These are phyloP conservation scores for Yamadazyma scolyti DNA, from an alignment of 805 yeast species.

Conservation along the genomic window DNA sequence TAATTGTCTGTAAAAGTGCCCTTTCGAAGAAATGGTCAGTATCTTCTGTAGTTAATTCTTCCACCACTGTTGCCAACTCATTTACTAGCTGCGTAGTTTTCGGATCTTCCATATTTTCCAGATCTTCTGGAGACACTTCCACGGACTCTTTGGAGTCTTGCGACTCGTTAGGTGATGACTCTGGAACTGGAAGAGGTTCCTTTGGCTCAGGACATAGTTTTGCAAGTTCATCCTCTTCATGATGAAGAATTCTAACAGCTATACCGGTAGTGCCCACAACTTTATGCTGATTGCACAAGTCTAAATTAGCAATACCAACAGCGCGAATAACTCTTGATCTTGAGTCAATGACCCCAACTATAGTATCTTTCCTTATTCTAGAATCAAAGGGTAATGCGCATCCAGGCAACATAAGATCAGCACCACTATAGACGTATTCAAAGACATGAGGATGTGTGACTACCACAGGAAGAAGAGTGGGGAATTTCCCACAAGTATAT, in stretches of 20 bases:
- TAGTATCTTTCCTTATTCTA: slow-evolving; percentile 43
- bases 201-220: too few species aligned
- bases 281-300: slow-evolving; percentile 40
- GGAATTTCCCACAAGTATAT: slow-evolving; percentile 67
- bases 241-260: slow-evolving; percentile 73
- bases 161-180: too few species aligned
- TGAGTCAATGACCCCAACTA: slow-evolving; percentile 70
- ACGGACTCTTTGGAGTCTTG: too few species aligned
- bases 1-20: slow-evolving; percentile 67
- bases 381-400: slow-evolving; percentile 57
- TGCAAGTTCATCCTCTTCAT: slow-evolving; percentile 61
- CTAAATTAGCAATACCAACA: slow-evolving; percentile 58
- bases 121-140: slow-evolving; percentile 6
- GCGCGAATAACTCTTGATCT: slow-evolving; percentile 58
- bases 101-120: slow-evolving; percentile 1
- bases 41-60: slow-evolving; percentile 50
- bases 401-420: slow-evolving; percentile 78
- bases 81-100: slow-evolving; percentile 4
- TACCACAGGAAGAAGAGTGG: slow-evolving; percentile 62
- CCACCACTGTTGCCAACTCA: slow-evolving; percentile 11
- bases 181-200: too few species aligned
- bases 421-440: slow-evolving; percentile 69
- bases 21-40: slow-evolving; percentile 71
- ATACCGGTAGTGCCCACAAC: slow-evolving; percentile 71
- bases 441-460: slow-evolving; percentile 73